Percentiles rank a stretch among this genome's conserved stretches.
Conservation (phyloP, 768 basidiomycete species). For the Dacryopinax primogenitus region DNA sequence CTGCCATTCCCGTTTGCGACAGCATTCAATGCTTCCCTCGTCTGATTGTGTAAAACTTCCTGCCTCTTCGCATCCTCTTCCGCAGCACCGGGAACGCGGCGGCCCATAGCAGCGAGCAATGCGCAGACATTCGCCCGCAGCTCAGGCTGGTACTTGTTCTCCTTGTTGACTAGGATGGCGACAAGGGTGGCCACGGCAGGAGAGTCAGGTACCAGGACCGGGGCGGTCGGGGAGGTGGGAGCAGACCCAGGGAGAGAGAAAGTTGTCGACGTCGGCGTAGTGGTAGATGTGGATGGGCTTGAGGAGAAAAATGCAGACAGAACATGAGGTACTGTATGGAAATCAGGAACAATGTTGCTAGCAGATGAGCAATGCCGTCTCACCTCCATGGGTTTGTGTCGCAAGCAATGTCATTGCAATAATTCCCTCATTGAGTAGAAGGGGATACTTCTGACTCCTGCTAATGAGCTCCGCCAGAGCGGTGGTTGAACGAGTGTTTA, state of each 20-base stretch:
- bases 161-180: constrained; percentile 42
- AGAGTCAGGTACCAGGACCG: constrained; percentile 32
- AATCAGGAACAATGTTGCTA: constrained; percentile 9
- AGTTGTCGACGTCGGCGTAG: constrained; percentile 20
- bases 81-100: neutral
- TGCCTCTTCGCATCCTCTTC: constrained; percentile 5
- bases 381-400: constrained; percentile 53
- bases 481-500: constrained; percentile 42
- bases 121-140: constrained; percentile 65
- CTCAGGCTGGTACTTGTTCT: constrained; percentile 49
- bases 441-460: constrained; percentile 64
- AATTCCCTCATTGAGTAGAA: constrained; percentile 79
- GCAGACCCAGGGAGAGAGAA: constrained; percentile 37
- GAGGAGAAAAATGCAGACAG: constrained; percentile 46
- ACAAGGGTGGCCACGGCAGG: constrained; percentile 37
- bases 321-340: constrained; percentile 45
- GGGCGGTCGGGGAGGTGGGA: constrained; percentile 37
- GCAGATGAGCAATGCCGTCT: constrained; percentile 20
- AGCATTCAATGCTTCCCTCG: neutral
- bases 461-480: constrained; percentile 60
- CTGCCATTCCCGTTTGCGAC: neutral
- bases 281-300: constrained; percentile 28
- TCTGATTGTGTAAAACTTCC: neutral
- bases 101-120: constrained; percentile 33
- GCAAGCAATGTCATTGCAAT: constrained; percentile 69